Conservation (phyloP, 306 rosid species). For the Cucumis hystrix region DNA sequence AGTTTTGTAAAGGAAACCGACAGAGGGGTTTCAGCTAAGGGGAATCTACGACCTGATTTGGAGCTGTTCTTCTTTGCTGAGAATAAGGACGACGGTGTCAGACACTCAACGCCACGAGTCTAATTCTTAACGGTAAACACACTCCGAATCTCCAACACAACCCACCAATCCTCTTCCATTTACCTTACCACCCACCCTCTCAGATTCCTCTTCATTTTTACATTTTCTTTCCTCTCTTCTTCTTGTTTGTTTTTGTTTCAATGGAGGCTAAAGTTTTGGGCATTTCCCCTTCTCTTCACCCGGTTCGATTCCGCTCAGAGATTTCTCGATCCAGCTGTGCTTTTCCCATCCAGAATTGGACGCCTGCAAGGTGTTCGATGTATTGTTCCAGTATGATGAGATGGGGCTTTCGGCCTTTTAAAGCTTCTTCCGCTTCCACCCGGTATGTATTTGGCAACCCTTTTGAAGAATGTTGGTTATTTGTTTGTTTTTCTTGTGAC, state of each 20-base stretch:
- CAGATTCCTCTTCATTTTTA: neutral
- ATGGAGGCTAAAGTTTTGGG: constrained; percentile 57
- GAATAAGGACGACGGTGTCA: neutral
- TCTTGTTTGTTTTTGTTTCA: neutral
- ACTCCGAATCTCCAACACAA: neutral
- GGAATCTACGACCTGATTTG: too few species aligned
- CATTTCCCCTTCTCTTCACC: constrained; percentile 9
- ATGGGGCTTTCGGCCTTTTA: constrained; percentile 20
- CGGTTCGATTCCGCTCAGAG: constrained; percentile 1
- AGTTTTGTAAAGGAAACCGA: too few species aligned
- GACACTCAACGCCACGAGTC: neutral
- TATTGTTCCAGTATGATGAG: constrained; percentile 8
- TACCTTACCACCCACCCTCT: neutral
- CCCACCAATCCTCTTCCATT: neutral
- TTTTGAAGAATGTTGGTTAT: neutral
- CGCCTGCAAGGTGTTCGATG: constrained; percentile 7
- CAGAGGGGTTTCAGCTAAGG: too few species aligned
- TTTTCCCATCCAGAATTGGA: constrained; percentile 4
- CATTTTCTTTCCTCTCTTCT: neutral
- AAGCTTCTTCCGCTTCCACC: constrained; percentile 19
- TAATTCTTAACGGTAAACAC: neutral
- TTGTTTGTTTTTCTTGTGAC: neutral
- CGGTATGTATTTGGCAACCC: constrained; percentile 26
- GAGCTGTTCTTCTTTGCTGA: neutral
- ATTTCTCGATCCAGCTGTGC: constrained; percentile 15